Evolutionary conservation across 441 rosid genomes (phyloP).

Genomic region (Geranium incanum): DNA sequence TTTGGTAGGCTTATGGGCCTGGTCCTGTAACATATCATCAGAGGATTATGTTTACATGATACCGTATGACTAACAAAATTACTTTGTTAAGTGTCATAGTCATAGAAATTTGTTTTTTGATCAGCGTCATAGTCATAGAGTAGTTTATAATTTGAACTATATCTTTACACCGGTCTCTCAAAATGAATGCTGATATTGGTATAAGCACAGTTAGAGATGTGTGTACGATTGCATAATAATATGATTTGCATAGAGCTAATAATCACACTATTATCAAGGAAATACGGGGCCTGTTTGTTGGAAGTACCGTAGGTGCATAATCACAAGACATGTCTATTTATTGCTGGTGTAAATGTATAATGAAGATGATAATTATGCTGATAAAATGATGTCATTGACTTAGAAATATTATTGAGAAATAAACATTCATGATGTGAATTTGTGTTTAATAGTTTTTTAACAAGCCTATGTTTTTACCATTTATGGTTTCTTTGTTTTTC

Average conservation of each 20-base stretch:
- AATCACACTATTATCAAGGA: neutral
- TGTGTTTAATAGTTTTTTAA: neutral
- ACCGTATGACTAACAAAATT: neutral
- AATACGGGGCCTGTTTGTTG: neutral
- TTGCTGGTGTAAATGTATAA: neutral
- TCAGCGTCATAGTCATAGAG: neutral
- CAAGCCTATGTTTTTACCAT: neutral
- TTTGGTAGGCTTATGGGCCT: no score
- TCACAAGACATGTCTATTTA: neutral
- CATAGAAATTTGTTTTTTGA: neutral
- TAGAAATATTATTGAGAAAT: neutral
- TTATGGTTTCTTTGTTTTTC: constrained; percentile 18
- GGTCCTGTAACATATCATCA: no score
- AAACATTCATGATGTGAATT: neutral
- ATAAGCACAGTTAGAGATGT: neutral
- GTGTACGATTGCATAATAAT: no score
- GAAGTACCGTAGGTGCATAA: neutral
- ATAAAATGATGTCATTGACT: neutral
- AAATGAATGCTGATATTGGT: neutral
- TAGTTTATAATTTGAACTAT: neutral
- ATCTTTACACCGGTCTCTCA: neutral
- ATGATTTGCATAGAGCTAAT: neutral
- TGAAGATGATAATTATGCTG: neutral
- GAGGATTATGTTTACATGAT: neutral
- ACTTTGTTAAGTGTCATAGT: neutral